phyloP scores from a whole-genome alignment of 2,329 filamentous ascomycete genomes.

The Verticillium nubilum region DNA sequence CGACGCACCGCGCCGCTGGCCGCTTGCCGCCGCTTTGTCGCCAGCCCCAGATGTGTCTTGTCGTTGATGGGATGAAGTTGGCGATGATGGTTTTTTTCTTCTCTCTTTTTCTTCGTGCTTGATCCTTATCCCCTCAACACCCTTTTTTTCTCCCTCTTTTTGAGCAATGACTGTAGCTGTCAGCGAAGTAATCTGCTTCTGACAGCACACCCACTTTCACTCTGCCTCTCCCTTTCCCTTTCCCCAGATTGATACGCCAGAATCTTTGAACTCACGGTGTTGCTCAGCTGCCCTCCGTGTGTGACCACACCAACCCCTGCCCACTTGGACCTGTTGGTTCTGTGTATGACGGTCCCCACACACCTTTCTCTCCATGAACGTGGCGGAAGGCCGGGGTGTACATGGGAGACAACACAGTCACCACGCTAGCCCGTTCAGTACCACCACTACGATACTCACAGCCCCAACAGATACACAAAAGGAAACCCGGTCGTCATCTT shows the following conservation, averaged over 20 bases:
- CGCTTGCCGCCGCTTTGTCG: too few species aligned
- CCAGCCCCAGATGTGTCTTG: too few species aligned
- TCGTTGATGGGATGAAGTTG: background rate
- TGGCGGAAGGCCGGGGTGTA: background rate
- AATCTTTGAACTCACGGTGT: background rate
- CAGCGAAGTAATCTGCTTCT: background rate
- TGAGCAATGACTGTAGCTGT: background rate
- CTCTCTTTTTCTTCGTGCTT: background rate
- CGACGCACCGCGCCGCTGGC: background rate
- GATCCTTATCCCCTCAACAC: background rate
- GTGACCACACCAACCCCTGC: background rate
- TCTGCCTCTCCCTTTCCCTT: too few species aligned
- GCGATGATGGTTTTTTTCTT: background rate
- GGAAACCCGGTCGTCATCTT: background rate
- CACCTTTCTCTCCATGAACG: background rate
- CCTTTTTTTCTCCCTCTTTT: too few species aligned
- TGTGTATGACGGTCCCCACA: background rate
- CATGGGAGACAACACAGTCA: background rate
- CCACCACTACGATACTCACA: background rate
- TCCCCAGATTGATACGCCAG: background rate
- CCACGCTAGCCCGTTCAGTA: background rate
- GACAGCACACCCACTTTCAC: background rate
- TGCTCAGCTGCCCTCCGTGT: background rate
- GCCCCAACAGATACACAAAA: background rate
- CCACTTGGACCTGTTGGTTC: background rate